These are phyloP conservation scores for Jacaranda mimosifolia DNA, from an alignment of 257 asterid genomes.

Conservation along the genomic window DNA sequence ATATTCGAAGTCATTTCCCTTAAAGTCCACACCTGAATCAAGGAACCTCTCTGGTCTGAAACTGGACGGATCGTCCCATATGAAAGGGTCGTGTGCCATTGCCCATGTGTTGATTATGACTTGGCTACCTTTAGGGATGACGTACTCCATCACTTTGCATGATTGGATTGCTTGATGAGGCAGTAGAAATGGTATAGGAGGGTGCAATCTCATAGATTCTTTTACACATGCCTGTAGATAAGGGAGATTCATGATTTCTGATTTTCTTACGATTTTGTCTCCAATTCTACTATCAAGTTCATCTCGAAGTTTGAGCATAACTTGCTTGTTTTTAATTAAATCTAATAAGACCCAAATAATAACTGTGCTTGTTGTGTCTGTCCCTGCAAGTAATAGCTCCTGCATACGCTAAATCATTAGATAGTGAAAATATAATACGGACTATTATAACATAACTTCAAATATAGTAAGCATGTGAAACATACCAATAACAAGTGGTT, in stretches of 20 bases:
- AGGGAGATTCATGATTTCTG: neutral
- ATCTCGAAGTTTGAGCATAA: constrained; percentile 19
- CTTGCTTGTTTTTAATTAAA: constrained; percentile 18
- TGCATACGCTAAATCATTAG: neutral
- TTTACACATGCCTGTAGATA: constrained; percentile 32
- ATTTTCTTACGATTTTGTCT: neutral
- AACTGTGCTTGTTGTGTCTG: constrained; percentile 9
- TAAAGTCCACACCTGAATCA: constrained; percentile 24
- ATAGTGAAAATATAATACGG: neutral
- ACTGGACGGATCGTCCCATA: constrained; percentile 27
- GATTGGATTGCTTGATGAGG: constrained; percentile 27
- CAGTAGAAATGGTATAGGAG: constrained; percentile 24
- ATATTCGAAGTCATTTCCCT: constrained; percentile 30
- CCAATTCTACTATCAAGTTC: constrained; percentile 18
- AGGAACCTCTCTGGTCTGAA: constrained; percentile 36
- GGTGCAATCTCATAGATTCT: constrained; percentile 32
- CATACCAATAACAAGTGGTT: constrained; percentile 28
- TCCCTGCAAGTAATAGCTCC: constrained; percentile 31
- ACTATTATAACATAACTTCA: too few species aligned
- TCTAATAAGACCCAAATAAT: constrained; percentile 24
- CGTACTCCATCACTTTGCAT: constrained; percentile 33
- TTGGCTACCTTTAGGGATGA: constrained; percentile 23
- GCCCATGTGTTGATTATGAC: constrained; percentile 35
- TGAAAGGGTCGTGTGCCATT: constrained; percentile 21
- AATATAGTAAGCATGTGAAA: neutral